Evolutionary conservation across 345 rosid genomes (phyloP).

Genomic region (Aurinia saxatilis): DNA sequence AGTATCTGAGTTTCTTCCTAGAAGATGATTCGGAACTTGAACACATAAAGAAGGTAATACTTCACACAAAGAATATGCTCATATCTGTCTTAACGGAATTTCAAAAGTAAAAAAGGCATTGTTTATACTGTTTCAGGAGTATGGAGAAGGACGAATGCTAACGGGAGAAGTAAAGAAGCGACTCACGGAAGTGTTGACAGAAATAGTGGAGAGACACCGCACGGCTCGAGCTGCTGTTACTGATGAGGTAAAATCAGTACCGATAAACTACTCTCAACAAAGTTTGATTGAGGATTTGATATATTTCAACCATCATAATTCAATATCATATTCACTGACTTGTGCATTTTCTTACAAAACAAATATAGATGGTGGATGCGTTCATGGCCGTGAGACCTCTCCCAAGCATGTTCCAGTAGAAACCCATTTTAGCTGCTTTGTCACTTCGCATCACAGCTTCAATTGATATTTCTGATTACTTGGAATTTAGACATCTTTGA

Average conservation of each 20-base stretch:
- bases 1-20: slow-evolving; percentile 70
- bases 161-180: slow-evolving; percentile 76
- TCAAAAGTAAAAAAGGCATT: background rate
- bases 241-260: slow-evolving; percentile 48
- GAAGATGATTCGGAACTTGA: slow-evolving; percentile 86
- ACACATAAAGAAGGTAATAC: slow-evolving; percentile 60
- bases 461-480: background rate
- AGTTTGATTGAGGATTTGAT: too few relatives aligned
- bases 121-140: slow-evolving; percentile 38
- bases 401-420: slow-evolving; percentile 69
- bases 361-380: slow-evolving; percentile 84
- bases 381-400: slow-evolving; percentile 92
- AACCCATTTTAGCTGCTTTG: too few relatives aligned
- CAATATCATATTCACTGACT: background rate
- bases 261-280: background rate
- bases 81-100: background rate
- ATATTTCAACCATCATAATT: background rate
- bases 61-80: background rate
- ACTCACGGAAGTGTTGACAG: slow-evolving; percentile 60
- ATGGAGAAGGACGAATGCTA: slow-evolving; percentile 79
- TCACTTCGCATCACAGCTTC: background rate
- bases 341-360: background rate
- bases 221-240: slow-evolving; percentile 77
- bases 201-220: slow-evolving; percentile 74
- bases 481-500: background rate